Conservation (phyloP, 805 yeast species). For the Kuraishia molischiana region DNA sequence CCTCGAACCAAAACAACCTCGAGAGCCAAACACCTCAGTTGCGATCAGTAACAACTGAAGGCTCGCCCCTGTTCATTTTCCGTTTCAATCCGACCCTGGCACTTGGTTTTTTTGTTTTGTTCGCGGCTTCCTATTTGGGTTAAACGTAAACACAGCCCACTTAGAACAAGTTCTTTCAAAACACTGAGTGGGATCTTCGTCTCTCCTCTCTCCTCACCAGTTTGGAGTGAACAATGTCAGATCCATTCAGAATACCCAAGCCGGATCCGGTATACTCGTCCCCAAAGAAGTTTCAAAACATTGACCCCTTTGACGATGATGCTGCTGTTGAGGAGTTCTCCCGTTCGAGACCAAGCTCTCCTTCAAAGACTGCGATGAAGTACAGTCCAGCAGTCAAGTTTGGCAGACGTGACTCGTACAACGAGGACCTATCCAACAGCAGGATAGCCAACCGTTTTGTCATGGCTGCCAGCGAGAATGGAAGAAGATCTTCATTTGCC, state of each 20-base stretch:
- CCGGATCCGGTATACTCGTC: background rate
- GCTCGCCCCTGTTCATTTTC: no score
- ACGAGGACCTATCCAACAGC: conserved; percentile 23
- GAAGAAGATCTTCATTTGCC: background rate
- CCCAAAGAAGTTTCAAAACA: background rate
- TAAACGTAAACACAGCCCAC: no score
- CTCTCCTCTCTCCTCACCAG: no score
- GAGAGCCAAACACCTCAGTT: no score
- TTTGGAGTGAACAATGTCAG: background rate
- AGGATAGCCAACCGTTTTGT: conserved; percentile 28
- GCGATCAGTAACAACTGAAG: no score
- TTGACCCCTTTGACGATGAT: conserved; percentile 1
- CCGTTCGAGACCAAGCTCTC: conserved; percentile 11
- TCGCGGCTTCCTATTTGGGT: no score
- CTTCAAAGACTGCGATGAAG: conserved; percentile 26
- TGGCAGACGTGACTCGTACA: conserved; percentile 15
- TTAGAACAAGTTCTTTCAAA: no score
- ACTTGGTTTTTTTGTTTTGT: no score
- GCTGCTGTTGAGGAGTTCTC: no score
- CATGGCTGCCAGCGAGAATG: conserved; percentile 21
- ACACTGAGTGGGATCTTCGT: no score
- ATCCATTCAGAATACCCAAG: background rate
- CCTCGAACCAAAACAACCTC: no score
- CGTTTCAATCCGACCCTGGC: no score
- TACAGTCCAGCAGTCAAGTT: conserved; percentile 35